These are phyloP conservation scores for Amphichorda felina DNA, from an alignment of 2,329 filamentous ascomycete species.

Conservation along the genomic window DNA sequence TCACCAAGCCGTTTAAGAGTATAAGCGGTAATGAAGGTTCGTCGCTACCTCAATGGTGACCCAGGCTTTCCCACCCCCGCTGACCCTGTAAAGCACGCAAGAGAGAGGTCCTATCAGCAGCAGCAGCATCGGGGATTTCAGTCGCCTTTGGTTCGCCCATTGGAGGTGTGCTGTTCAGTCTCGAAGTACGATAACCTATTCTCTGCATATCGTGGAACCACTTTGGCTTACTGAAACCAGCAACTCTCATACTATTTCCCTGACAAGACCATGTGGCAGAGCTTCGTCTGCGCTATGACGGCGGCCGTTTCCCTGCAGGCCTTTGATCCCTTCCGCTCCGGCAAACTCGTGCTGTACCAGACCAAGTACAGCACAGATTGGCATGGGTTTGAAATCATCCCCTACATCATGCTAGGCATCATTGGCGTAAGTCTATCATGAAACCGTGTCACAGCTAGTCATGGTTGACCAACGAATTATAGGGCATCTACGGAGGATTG, in stretches of 20 bases:
- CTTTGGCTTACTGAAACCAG: conserved; percentile 20
- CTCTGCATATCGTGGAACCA: neutral
- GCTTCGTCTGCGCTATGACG: conserved; percentile 98
- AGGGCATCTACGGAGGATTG: conserved; percentile 85
- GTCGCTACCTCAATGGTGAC: conserved; percentile 5
- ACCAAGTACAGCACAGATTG: conserved; percentile 85
- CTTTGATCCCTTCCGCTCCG: conserved; percentile 87
- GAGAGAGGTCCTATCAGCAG: conserved; percentile 83
- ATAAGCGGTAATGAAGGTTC: conserved; percentile 80
- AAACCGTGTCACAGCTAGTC: neutral
- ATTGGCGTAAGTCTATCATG: conserved; percentile 48
- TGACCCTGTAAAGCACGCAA: conserved; percentile 55
- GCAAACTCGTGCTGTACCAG: conserved; percentile 91
- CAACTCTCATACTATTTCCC: conserved; percentile 96
- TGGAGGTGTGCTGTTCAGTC: conserved; percentile 85
- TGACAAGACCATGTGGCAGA: conserved; percentile 99
- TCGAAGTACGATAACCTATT: conserved; percentile 50
- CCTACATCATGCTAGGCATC: conserved; percentile 77
- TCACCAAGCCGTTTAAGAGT: conserved; percentile 74
- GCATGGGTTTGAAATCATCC: conserved; percentile 89
- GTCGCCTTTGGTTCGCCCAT: conserved; percentile 92
- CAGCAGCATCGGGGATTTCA: conserved; percentile 83
- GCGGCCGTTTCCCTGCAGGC: conserved; percentile 87
- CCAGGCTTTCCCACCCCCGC: neutral
- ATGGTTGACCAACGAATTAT: neutral